These are phyloP conservation scores for Didymella keratinophila DNA, from an alignment of 2,329 filamentous ascomycete species.

Conservation along the genomic window DNA sequence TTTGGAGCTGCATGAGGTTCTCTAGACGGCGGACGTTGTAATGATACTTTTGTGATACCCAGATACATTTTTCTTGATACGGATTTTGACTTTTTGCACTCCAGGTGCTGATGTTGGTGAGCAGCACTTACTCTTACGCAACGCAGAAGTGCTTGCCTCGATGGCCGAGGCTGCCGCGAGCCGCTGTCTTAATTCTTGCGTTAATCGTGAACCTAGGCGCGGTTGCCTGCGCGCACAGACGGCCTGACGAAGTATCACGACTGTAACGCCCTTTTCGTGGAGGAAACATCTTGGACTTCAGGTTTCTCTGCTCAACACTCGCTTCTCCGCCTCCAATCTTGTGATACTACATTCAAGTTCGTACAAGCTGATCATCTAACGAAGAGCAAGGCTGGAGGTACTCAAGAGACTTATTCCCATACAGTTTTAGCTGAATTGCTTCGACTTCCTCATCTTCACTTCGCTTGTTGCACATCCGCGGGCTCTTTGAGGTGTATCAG, in stretches of 20 bases:
- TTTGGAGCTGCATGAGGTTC: neutral
- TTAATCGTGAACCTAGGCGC: neutral
- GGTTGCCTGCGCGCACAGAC: slow-evolving; percentile 20
- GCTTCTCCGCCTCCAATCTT: too few species aligned
- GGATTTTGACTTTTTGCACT: too few species aligned
- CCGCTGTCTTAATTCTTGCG: neutral
- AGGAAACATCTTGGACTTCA: neutral
- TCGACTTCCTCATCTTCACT: neutral
- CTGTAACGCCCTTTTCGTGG: neutral
- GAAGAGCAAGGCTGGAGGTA: neutral
- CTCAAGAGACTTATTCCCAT: neutral
- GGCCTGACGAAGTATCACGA: neutral
- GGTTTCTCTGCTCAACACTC: too few species aligned
- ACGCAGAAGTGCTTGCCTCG: neutral
- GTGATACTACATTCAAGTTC: neutral
- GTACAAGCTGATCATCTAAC: neutral
- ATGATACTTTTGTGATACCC: slow-evolving; percentile 3
- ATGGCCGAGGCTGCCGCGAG: slow-evolving; percentile 1
- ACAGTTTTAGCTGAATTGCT: neutral
- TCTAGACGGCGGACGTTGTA: neutral
- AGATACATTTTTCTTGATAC: neutral
- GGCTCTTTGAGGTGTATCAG: neutral
- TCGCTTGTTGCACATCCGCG: neutral
- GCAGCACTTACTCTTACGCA: neutral
- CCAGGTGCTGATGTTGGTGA: neutral